Base-by-base conservation (phyloP, 805 yeast genomes). In the Scheffersomyces ergatensis region DNA sequence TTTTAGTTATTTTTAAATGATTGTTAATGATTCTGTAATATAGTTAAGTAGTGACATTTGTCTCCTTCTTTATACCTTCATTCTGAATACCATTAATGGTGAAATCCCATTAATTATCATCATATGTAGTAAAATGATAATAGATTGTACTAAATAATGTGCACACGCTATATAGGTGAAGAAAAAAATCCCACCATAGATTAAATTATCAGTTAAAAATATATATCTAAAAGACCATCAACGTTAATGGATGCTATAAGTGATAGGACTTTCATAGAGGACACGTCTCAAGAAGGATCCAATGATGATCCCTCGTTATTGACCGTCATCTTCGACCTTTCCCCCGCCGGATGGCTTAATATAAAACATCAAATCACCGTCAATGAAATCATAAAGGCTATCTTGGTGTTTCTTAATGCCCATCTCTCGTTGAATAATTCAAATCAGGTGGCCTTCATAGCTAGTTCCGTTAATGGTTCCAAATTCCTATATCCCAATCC, bases 341-440 rank as follows among this genome's bases (percentile, higher is more conserved):
- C 86, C 36, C 89, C 96, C 0, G 60, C 69, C 24, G 80, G 84
- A 33, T 85, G 92, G 92, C 65, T 55, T 43, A 63, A 64, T 31
- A 55, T 76, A 14, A 54, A 61, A 57, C 74, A 74, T 34, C 69
- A 68, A 44, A 60, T 75, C n/a, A 55, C 79, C 33, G 60, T 88
- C 17, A 72, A 76, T 45, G 80, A 81, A 33, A 80, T 84, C 6
- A 60, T 85, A 5, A 76, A 84, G 46, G 70, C 90, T 2, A 55
- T 90, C 7, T 62, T 89, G 24, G 89, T 93, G 18, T 82, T 85
- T 53, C 60, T 90, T 38, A 93, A 93, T 60, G 89, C 95, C 1
- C 99, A 93, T 60, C 59, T 93, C 35, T 83, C 98, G 0, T 71
- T 88, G 37, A 87, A 87, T 60, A 86, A 85, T 50, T 80, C 89